Percentiles rank a stretch among this genome's conserved stretches.
Evolutionary conservation across 139 green algal species (phyloP).

Genomic region (Deuterostichococcus epilithicus): DNA sequence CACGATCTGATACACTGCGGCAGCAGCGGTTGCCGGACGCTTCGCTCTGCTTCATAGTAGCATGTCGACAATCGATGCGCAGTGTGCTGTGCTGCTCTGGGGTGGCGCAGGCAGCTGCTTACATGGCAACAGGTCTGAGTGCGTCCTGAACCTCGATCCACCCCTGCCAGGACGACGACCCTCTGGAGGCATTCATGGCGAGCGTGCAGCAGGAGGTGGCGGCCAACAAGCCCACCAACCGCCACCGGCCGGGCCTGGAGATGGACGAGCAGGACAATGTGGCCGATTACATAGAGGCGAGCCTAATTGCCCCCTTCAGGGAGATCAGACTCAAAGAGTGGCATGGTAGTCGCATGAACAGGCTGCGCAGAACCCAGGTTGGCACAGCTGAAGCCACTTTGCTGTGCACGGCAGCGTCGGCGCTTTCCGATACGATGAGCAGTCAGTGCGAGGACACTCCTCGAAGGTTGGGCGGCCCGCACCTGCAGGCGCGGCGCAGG

Average conservation of each 20-base stretch:
- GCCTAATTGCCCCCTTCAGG: not conserved
- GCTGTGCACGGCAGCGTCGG: too few species aligned
- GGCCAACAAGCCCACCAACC: constrained; percentile 21
- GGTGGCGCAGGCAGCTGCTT: not conserved
- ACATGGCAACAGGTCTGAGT: not conserved
- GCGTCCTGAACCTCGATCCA: too few species aligned
- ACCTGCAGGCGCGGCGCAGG: constrained; percentile 22
- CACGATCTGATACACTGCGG: not conserved
- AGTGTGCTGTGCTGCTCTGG: too few species aligned
- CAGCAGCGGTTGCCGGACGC: constrained; percentile 1
- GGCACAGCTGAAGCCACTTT: too few species aligned
- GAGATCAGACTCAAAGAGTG: not conserved
- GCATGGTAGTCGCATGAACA: not conserved
- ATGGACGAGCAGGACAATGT: constrained; percentile 51
- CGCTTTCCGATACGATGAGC: not conserved
- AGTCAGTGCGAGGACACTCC: not conserved
- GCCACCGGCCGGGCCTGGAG: constrained; percentile 8
- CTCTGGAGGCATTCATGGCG: constrained; percentile 84
- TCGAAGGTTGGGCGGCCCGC: not conserved
- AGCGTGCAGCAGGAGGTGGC: constrained; percentile 60
- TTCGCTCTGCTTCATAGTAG: too few species aligned
- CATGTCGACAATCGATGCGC: too few species aligned
- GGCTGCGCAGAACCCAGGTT: not conserved
- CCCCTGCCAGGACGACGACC: constrained; percentile 63
- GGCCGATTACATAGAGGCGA: constrained; percentile 46